Conservation (phyloP, 2,329 filamentous ascomycete species). For the Colletotrichum orchidophilum region DNA sequence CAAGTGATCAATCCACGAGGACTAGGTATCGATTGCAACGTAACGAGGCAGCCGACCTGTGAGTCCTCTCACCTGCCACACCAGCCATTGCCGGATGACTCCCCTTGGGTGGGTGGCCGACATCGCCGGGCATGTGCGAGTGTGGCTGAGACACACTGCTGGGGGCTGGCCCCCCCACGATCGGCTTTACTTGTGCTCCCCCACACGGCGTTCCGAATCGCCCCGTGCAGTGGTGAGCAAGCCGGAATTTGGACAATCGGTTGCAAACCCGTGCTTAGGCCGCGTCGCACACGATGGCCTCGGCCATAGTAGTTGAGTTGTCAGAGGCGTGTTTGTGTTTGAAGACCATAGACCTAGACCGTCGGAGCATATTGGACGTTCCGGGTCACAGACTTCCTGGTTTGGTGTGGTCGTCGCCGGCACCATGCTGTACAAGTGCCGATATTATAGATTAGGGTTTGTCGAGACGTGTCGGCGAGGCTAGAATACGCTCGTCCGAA, state of each 20-base stretch:
- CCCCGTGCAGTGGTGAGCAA: constrained; percentile 3
- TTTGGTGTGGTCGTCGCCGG: constrained; percentile 5
- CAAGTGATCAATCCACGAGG: constrained; percentile 27
- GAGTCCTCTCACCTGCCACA: constrained; percentile 30
- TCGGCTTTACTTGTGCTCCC: constrained; percentile 26
- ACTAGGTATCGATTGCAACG: constrained; percentile 2
- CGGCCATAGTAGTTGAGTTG: not conserved
- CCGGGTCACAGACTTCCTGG: not conserved
- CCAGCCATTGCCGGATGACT: constrained; percentile 17
- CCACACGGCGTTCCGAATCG: constrained; percentile 18
- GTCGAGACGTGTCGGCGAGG: constrained; percentile 16
- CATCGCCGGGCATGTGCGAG: constrained; percentile 25
- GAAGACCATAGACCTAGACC: constrained; percentile 11
- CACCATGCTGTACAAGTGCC: constrained; percentile 2
- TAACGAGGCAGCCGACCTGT: constrained; percentile 21
- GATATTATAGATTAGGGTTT: constrained; percentile 26
- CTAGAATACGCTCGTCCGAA: constrained; percentile 19
- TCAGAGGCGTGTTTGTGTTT: constrained; percentile 12
- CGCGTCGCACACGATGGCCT: not conserved
- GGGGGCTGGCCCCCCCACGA: constrained; percentile 15
- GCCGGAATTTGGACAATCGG: not conserved
- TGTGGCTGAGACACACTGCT: constrained; percentile 31
- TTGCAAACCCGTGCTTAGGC: not conserved
- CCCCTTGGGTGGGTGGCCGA: constrained; percentile 22
- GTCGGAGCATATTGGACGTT: constrained; percentile 7